A percentile compares a stretch with the other conserved stretches of the same genome.
Evolutionary conservation across 345 rosid genomes (phyloP).

Genomic region (Eucalyptus viminalis): DNA sequence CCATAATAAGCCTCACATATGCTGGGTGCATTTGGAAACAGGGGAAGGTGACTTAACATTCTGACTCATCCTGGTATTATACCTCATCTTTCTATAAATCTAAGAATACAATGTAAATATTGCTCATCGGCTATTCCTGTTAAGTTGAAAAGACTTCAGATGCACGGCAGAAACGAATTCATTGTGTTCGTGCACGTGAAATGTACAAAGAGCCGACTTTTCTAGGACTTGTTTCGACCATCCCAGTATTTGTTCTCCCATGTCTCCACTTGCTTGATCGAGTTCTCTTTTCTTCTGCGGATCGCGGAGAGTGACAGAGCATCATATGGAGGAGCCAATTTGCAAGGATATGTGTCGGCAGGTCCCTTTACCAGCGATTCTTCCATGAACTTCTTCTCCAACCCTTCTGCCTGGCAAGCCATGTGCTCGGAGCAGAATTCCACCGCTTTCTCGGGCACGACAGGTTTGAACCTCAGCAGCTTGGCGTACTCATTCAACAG

Average conservation of each 20-base stretch:
- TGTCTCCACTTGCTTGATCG: slow-evolving; percentile 7
- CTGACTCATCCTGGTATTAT: background rate
- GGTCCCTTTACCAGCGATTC: slow-evolving; percentile 65
- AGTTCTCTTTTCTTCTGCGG: slow-evolving; percentile 14
- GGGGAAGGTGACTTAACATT: background rate
- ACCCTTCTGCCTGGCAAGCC: slow-evolving; percentile 43
- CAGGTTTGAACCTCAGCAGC: slow-evolving; percentile 48
- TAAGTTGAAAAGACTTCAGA: background rate
- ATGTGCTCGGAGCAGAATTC: slow-evolving; percentile 49
- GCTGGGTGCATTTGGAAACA: background rate
- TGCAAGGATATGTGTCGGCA: slow-evolving; percentile 41
- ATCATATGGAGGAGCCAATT: slow-evolving; percentile 50
- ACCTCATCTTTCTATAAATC: background rate
- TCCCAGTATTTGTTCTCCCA: slow-evolving; percentile 41
- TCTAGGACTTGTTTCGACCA: slow-evolving; percentile 10
- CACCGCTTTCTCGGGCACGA: slow-evolving; percentile 22
- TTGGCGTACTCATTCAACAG: slow-evolving; percentile 53
- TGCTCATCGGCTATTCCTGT: background rate
- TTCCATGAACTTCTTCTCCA: slow-evolving; percentile 37
- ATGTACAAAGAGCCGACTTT: background rate
- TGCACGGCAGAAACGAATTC: background rate
- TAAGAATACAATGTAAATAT: background rate
- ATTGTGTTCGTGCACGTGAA: background rate
- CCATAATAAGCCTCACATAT: background rate
- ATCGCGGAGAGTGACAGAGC: slow-evolving; percentile 21